phyloP scores from a whole-genome alignment of 192 early-diverging fungal species.

The Chytriomyces confervae region DNA sequence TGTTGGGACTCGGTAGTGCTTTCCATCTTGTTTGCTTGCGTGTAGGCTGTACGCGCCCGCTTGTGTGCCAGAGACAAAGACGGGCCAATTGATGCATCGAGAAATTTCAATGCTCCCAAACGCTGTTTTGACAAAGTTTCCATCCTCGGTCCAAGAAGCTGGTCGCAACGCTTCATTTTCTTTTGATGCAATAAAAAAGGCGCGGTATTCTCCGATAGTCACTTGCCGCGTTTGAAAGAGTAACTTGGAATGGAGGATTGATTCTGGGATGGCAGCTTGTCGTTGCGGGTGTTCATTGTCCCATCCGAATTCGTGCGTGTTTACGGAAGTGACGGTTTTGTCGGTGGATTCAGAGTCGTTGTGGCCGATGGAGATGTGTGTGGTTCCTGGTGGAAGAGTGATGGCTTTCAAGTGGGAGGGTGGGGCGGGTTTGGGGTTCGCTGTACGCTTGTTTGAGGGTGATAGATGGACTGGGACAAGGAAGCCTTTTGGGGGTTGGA shows the following conservation, averaged over 20 bases:
- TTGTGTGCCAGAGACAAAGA: conserved; percentile 69
- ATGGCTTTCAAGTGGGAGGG: neutral
- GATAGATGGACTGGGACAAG: conserved; percentile 23
- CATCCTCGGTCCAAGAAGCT: conserved; percentile 57
- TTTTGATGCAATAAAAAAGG: conserved; percentile 51
- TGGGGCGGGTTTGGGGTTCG: conserved; percentile 4
- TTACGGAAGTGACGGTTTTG: conserved; percentile 26
- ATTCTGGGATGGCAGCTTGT: conserved; percentile 10
- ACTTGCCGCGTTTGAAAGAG: conserved; percentile 79
- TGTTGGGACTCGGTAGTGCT: conserved; percentile 64
- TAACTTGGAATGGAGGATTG: conserved; percentile 51
- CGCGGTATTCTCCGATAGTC: conserved; percentile 76
- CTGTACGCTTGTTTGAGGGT: conserved; percentile 16
- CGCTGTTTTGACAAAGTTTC: conserved; percentile 64
- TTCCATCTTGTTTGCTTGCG: conserved; percentile 44
- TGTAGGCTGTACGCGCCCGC: conserved; percentile 72
- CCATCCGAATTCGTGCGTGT: conserved; percentile 75
- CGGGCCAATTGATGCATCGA: conserved; percentile 71
- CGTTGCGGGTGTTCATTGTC: conserved; percentile 80
- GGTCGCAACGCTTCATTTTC: conserved; percentile 47
- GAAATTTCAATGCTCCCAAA: conserved; percentile 68
- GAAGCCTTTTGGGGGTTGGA: conserved; percentile 55
- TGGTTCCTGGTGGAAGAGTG: conserved; percentile 21
- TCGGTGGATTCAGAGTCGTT: conserved; percentile 58
- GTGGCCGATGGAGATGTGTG: conserved; percentile 66